These are phyloP conservation scores for Dillenia turbinata DNA, from an alignment of 164 flowering plant genomes.

Conservation along the genomic window DNA sequence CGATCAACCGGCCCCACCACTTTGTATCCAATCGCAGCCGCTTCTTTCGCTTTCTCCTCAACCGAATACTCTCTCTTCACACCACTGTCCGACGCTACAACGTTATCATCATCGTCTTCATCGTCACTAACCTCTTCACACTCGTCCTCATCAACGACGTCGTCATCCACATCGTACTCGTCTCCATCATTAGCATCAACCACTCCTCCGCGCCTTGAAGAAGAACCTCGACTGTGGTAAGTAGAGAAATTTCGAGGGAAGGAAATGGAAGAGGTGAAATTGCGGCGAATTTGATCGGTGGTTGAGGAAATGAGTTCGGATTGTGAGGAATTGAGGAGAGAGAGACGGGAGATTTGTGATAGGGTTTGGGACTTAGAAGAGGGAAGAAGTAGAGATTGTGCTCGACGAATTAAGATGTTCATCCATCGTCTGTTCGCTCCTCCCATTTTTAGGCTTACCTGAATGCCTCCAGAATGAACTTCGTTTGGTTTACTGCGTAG, in stretches of 20 bases:
- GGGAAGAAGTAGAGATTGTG: too few species aligned
- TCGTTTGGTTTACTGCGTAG: too few species aligned
- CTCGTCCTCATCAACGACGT: slow-evolving; percentile 22
- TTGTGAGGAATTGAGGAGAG: too few species aligned
- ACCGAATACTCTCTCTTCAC: slow-evolving; percentile 31
- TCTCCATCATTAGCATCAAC: slow-evolving; percentile 13
- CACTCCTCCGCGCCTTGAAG: neutral
- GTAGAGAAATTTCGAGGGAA: slow-evolving; percentile 31
- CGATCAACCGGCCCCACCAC: slow-evolving; percentile 68
- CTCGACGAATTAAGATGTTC: too few species aligned
- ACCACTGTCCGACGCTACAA: slow-evolving; percentile 9
- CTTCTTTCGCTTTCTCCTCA: slow-evolving; percentile 70
- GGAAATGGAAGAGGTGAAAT: slow-evolving; percentile 4
- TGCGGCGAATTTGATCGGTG: slow-evolving; percentile 2
- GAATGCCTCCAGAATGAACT: too few species aligned
- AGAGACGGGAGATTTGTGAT: too few species aligned
- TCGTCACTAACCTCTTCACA: slow-evolving; percentile 20
- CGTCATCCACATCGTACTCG: slow-evolving; percentile 10
- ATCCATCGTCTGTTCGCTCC: too few species aligned
- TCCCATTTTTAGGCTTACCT: too few species aligned
- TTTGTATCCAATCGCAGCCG: slow-evolving; percentile 82
- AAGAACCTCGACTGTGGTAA: neutral
- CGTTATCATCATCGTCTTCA: slow-evolving; percentile 15
- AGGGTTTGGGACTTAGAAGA: too few species aligned
- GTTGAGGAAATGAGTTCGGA: slow-evolving; percentile 1